Percentiles rank a stretch among this genome's conserved stretches.
phyloP scores from a whole-genome alignment of 768 basidiomycete genomes.

The Suillus luteus region DNA sequence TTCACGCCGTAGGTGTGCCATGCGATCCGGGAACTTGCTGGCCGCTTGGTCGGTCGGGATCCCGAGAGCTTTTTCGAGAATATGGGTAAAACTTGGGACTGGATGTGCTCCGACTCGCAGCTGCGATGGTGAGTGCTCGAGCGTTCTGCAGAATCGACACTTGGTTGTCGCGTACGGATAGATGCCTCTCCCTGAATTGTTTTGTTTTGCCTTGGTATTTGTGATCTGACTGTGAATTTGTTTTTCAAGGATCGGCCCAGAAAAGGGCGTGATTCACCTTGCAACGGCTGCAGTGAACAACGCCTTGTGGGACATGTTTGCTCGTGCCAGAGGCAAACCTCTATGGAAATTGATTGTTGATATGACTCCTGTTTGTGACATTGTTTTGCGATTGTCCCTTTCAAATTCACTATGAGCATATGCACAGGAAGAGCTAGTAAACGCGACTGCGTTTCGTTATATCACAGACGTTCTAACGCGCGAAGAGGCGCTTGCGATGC shows the following conservation, averaged over 20 bases:
- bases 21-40: constrained; percentile 78
- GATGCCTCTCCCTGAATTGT: neutral
- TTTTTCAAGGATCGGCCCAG: constrained; percentile 76
- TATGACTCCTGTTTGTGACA: constrained; percentile 66
- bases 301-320: constrained; percentile 94
- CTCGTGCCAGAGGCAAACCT: constrained; percentile 77
- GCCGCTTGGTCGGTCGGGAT: constrained; percentile 80
- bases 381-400: neutral
- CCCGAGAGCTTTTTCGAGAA: constrained; percentile 80
- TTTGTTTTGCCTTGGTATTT: neutral
- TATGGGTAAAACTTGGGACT: constrained; percentile 93
- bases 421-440: constrained; percentile 73
- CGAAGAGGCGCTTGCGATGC: constrained; percentile 83
- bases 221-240: neutral
- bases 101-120: constrained; percentile 85
- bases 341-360: constrained; percentile 94
- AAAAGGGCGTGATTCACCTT: constrained; percentile 94
- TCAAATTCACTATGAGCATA: neutral
- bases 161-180: neutral
- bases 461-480: constrained; percentile 92
- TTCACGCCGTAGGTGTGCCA: constrained; percentile 63
- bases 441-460: constrained; percentile 79
- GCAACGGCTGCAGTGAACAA: constrained; percentile 89
- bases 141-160: neutral
- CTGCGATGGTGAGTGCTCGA: constrained; percentile 70